Conservation (phyloP, 805 yeast species). For the Starmerella bombicola region DNA sequence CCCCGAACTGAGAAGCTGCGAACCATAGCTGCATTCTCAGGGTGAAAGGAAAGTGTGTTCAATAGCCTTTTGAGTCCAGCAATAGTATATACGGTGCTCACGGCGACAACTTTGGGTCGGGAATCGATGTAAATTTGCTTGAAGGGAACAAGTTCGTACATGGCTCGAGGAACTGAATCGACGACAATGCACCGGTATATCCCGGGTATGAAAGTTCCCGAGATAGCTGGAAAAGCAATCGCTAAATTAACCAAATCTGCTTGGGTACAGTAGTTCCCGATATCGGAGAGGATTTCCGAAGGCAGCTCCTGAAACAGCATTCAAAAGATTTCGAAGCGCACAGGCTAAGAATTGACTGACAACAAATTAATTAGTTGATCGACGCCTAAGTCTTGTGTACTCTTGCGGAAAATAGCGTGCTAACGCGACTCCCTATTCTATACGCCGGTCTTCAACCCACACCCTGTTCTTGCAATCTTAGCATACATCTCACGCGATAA, state of each 20-base stretch:
- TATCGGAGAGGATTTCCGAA: constrained; percentile 22
- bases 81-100: constrained; percentile 26
- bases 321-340: no score
- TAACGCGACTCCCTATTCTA: background rate
- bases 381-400: no score
- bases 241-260: constrained; percentile 28
- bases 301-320: constrained; percentile 22
- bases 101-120: constrained; percentile 5
- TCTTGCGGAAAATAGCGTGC: no score
- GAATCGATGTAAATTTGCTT: background rate
- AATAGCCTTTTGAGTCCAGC: constrained; percentile 27
- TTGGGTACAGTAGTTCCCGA: constrained; percentile 25
- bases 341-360: no score
- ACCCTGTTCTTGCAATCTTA: no score
- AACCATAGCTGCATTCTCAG: constrained; percentile 15
- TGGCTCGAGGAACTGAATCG: constrained; percentile 26
- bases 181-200: constrained; percentile 26
- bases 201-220: constrained; percentile 21
- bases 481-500: no score
- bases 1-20: constrained; percentile 18
- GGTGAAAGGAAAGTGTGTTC: constrained; percentile 17
- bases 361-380: no score
- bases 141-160: constrained; percentile 15
- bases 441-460: constrained; percentile 6
- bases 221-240: constrained; percentile 21